Percentiles rank a stretch among this genome's conserved stretches.
These are phyloP conservation scores for Ganoderma leucocontextum DNA, from an alignment of 1,284 basidiomycete genomes.

Conservation along the genomic window DNA sequence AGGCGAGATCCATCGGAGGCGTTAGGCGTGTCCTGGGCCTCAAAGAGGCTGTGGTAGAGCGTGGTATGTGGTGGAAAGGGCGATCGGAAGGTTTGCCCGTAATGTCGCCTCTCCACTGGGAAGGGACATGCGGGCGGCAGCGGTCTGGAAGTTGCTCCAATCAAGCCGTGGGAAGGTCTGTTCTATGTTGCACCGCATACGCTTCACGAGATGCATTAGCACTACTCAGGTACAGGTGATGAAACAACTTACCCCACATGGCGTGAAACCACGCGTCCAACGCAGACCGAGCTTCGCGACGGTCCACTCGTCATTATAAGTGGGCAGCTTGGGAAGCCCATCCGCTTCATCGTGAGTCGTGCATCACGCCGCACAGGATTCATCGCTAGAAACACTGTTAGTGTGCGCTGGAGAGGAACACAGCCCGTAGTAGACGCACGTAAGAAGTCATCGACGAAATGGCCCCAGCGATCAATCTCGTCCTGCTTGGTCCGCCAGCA, in stretches of 20 bases:
- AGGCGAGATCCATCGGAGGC: background rate
- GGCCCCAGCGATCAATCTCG: background rate
- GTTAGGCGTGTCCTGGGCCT: background rate
- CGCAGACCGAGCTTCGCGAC: background rate
- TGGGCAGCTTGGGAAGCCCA: background rate
- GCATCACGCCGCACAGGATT: background rate
- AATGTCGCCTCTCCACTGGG: background rate
- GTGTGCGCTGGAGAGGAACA: too few relatives aligned
- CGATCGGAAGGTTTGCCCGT: background rate
- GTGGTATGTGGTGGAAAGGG: too few relatives aligned
- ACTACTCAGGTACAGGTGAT: too few relatives aligned
- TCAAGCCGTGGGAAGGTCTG: background rate
- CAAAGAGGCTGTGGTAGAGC: background rate
- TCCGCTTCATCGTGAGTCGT: background rate
- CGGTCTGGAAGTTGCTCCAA: background rate
- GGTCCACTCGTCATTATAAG: background rate
- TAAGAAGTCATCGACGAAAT: background rate
- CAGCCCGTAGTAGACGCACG: too few relatives aligned
- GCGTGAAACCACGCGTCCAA: background rate
- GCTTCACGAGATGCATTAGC: background rate
- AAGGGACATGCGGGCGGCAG: background rate
- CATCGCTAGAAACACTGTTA: background rate
- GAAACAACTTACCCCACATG: background rate
- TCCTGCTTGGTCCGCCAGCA: background rate
- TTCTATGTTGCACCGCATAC: background rate